A percentile compares a stretch with the other conserved stretches of the same genome.
Conservation (phyloP, 192 early-diverging fungal genomes). For the Phlyctochytrium planicorne region DNA sequence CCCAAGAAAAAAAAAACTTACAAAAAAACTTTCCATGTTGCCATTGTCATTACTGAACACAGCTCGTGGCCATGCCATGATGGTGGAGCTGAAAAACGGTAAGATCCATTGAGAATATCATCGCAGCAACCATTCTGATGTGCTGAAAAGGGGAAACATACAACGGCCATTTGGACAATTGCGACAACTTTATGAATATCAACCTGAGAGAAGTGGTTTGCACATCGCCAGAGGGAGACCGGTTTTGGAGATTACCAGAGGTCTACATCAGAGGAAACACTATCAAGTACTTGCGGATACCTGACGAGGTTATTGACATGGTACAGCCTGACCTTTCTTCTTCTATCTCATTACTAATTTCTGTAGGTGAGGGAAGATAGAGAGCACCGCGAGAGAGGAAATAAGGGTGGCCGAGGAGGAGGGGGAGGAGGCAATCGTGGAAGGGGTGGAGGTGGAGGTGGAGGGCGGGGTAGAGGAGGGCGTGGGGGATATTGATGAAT, state of each 20-base stretch:
- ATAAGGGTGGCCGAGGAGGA: slow-evolving; percentile 18
- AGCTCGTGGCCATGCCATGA: slow-evolving; percentile 82
- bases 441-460: slow-evolving; percentile 23
- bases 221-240: slow-evolving; percentile 88
- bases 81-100: slow-evolving; percentile 95
- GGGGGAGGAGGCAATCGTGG: slow-evolving; percentile 12
- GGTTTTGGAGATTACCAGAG: slow-evolving; percentile 89
- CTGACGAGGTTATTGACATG: slow-evolving; percentile 88
- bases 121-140: background rate
- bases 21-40: slow-evolving; percentile 55
- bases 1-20: no score
- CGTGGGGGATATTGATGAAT: slow-evolving; percentile 7
- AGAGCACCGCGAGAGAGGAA: slow-evolving; percentile 19
- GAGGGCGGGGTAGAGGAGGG: slow-evolving; percentile 20
- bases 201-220: slow-evolving; percentile 92
- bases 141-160: slow-evolving; percentile 79
- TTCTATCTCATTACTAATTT: background rate
- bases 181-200: slow-evolving; percentile 98
- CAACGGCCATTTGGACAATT: slow-evolving; percentile 95
- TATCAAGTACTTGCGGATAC: slow-evolving; percentile 68
- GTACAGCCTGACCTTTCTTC: slow-evolving; percentile 64
- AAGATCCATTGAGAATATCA: background rate
- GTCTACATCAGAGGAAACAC: slow-evolving; percentile 93
- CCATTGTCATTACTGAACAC: slow-evolving; percentile 90
- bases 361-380: slow-evolving; percentile 21